Evolutionary conservation across 768 basidiomycete species (phyloP), one percentile per base, ranked within the genome.

Genomic region (Russula ochroleuca): DNA sequence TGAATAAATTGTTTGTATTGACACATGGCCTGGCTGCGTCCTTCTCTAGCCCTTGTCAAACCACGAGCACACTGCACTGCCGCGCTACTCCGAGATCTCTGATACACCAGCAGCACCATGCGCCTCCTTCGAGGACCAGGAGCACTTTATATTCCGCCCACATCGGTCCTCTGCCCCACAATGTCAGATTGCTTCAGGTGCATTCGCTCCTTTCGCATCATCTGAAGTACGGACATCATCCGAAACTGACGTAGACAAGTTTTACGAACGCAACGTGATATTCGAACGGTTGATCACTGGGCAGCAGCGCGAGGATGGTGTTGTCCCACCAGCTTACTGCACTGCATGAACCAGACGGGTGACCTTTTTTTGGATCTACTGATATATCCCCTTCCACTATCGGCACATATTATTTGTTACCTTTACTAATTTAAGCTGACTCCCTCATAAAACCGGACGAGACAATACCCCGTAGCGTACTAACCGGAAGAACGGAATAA

Each of bases 261-360:
- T 78, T 77, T 33, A 82, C 66, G 68, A 74, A 49, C 81, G 87
- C 61, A 67, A 57, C 59, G 17, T 60, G 57, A 59, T 28, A 13
- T 94, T 90, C 69, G 94, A 93, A 72, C 80, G 87, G 25, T 79
- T 97, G 23, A 81, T 97, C 47, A 83, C 88, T 9, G 94, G 95
- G 19, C 85, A 88, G 73, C 89, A 90, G 72, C 89, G 81, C 55
- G 88, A 90, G 70, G 78, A 79, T 14, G 94, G 94, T 5, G 92
- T 95, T 72, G 81, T 82, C 4, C 94, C 95, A 1, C 95, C 95
- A 4, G 77, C 84, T 33, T 94, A 94, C 72, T 76, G 75, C 53
- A 71, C 60, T 28, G 51, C 11, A 28, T 14, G 23, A 25, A 25
- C 23, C 7, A 8, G 48, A 28, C 14, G 48, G 25, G 40, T 13